phyloP scores from a whole-genome alignment of 352 stramenopile species.

The Blastocystis sp. region DNA sequence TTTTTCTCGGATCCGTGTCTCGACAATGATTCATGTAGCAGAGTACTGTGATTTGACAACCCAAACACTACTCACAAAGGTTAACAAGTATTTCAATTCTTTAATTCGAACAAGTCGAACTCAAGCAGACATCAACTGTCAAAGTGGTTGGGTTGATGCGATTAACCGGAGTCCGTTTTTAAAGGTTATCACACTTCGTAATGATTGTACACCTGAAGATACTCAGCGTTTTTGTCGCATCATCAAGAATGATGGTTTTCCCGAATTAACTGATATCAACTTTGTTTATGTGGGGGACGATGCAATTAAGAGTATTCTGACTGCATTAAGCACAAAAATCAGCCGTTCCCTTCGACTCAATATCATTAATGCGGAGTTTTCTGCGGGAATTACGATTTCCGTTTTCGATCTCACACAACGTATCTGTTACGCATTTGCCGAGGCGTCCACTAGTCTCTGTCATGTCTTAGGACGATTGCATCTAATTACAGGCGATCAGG shows the following conservation, averaged over 20 bases:
- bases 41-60: slow-evolving; percentile 47
- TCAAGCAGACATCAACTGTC: slow-evolving; percentile 41
- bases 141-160: slow-evolving; percentile 46
- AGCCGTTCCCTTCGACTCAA: slow-evolving; percentile 26
- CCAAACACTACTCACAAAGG: not conserved
- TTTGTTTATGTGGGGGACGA: slow-evolving; percentile 61
- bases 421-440: slow-evolving; percentile 48
- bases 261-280: slow-evolving; percentile 46
- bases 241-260: slow-evolving; percentile 63
- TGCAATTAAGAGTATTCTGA: slow-evolving; percentile 30
- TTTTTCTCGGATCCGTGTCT: slow-evolving; percentile 32
- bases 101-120: slow-evolving; percentile 50
- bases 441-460: slow-evolving; percentile 26
- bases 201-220: slow-evolving; percentile 55
- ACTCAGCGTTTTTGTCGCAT: slow-evolving; percentile 46
- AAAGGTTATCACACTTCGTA: slow-evolving; percentile 8
- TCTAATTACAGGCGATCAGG: slow-evolving; percentile 21
- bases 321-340: slow-evolving; percentile 31
- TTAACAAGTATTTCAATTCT: slow-evolving; percentile 61
- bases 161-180: slow-evolving; percentile 65
- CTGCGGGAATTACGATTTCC: not conserved
- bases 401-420: slow-evolving; percentile 42
- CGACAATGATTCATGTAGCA: slow-evolving; percentile 36
- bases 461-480: not conserved
- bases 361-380: not conserved